A percentile compares a stretch with the other conserved stretches of the same genome.
Evolutionary conservation across 225 moss, liverwort and hornwort species (phyloP).

Genomic region (Physcomitrium patens): DNA sequence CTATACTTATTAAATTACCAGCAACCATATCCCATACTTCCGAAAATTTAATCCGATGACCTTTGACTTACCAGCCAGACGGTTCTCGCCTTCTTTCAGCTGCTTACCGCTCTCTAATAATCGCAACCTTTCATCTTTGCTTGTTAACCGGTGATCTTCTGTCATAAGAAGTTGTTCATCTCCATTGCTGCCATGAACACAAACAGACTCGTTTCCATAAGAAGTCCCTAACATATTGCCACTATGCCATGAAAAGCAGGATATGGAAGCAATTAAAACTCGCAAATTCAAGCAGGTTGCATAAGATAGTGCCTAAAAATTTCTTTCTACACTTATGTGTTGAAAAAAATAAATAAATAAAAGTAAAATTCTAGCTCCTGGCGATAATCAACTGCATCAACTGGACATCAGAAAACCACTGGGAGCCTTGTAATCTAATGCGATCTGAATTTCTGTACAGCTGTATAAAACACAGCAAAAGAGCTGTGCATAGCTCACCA

Average conservation of each 20-base stretch:
- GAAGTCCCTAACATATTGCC: neutral
- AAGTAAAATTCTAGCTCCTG: neutral
- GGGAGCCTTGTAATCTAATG: slow-evolving; percentile 10
- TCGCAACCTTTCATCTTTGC: slow-evolving; percentile 67
- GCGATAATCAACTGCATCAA: neutral
- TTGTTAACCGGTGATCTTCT: slow-evolving; percentile 79
- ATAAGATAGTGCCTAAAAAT: neutral
- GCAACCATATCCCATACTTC: neutral
- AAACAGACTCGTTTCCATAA: slow-evolving; percentile 1
- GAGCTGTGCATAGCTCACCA: neutral
- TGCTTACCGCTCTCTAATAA: slow-evolving; percentile 73
- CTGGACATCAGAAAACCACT: neutral
- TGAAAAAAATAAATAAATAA: too few species aligned
- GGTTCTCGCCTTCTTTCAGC: slow-evolving; percentile 81
- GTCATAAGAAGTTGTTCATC: slow-evolving; percentile 67
- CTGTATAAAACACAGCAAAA: slow-evolving; percentile 1
- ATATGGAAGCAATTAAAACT: neutral
- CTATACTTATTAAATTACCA: neutral
- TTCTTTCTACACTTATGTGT: neutral
- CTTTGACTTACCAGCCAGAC: slow-evolving; percentile 34
- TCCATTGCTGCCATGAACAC: slow-evolving; percentile 58
- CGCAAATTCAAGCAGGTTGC: neutral
- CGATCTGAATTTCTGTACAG: neutral
- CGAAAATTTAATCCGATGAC: neutral
- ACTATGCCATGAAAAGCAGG: slow-evolving; percentile 1